Evolutionary conservation across 2,329 filamentous ascomycete species (phyloP).

Genomic region (Aureobasidium sp.): DNA sequence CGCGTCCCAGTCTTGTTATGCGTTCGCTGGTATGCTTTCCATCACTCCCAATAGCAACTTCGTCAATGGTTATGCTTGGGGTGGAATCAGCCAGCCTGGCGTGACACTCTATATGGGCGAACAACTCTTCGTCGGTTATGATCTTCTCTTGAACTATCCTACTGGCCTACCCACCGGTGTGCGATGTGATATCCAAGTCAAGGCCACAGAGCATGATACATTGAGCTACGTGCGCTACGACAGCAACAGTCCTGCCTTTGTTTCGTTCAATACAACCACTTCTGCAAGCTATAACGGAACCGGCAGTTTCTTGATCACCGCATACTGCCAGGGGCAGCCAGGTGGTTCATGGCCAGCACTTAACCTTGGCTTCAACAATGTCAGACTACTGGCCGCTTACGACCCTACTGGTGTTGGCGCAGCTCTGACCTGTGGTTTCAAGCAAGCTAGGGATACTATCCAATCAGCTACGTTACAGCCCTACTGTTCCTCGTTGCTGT

Average conservation of each 20-base stretch:
- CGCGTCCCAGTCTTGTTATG: neutral
- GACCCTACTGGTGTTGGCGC: neutral
- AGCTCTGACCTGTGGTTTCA: neutral
- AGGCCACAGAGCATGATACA: neutral
- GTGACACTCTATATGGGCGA: constrained; percentile 10
- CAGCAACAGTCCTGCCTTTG: constrained; percentile 1
- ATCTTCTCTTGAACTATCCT: constrained; percentile 7
- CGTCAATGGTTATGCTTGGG: constrained; percentile 10
- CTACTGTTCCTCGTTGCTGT: constrained; percentile 5
- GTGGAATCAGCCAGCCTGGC: neutral
- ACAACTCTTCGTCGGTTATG: neutral
- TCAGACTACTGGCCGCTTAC: neutral
- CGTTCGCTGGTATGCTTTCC: constrained; percentile 6
- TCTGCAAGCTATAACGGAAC: constrained; percentile 8
- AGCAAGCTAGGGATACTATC: neutral
- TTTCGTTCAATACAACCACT: constrained; percentile 1
- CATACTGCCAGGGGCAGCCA: constrained; percentile 5
- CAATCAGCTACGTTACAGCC: constrained; percentile 2
- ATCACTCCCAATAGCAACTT: constrained; percentile 7
- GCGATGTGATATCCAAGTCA: constrained; percentile 9
- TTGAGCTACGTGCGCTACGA: constrained; percentile 12
- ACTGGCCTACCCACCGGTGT: neutral
- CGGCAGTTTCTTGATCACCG: constrained; percentile 3
- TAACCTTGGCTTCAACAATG: constrained; percentile 8
- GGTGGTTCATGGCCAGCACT: constrained; percentile 7